phyloP scores from a whole-genome alignment of 495 filamentous ascomycete species.

The Penicillium verhagenii region DNA sequence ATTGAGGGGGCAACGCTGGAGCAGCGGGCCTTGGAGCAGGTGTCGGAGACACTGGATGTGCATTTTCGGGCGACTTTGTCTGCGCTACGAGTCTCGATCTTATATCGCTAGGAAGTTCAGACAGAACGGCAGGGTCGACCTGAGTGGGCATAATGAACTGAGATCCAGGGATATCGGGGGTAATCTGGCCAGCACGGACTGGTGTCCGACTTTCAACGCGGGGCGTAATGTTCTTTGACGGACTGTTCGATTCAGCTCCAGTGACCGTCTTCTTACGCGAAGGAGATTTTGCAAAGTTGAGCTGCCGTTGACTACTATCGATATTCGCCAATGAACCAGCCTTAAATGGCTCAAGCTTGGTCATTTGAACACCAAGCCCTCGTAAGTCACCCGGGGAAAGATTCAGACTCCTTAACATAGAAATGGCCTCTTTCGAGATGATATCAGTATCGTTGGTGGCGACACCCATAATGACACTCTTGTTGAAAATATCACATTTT shows the following conservation, averaged over 20 bases:
- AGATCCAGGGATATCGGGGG: slow-evolving; percentile 74
- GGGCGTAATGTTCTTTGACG: slow-evolving; percentile 58
- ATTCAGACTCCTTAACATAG: slow-evolving; percentile 75
- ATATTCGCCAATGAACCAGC: slow-evolving; percentile 29
- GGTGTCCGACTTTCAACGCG: slow-evolving; percentile 35
- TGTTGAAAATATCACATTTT: slow-evolving; percentile 90
- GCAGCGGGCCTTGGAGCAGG: slow-evolving; percentile 5
- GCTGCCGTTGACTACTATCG: slow-evolving; percentile 65
- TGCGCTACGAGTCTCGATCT: slow-evolving; percentile 64
- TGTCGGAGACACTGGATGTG: slow-evolving; percentile 30
- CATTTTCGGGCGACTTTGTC: slow-evolving; percentile 32
- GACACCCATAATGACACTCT: slow-evolving; percentile 76
- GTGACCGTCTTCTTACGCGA: slow-evolving; percentile 28
- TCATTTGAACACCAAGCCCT: slow-evolving; percentile 88
- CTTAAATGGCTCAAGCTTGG: slow-evolving; percentile 81
- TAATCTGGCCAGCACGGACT: slow-evolving; percentile 55
- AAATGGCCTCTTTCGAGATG: slow-evolving; percentile 76
- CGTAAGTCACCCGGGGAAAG: slow-evolving; percentile 88
- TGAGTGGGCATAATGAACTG: slow-evolving; percentile 87
- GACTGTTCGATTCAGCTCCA: slow-evolving; percentile 56
- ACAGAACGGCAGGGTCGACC: slow-evolving; percentile 70
- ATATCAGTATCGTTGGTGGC: slow-evolving; percentile 70
- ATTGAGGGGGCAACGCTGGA: slow-evolving; percentile 44
- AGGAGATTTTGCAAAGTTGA: slow-evolving; percentile 44
- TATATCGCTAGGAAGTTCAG: slow-evolving; percentile 79